These are phyloP conservation scores for Lindgomyces ingoldianus DNA, from an alignment of 495 filamentous ascomycete genomes.

Conservation along the genomic window DNA sequence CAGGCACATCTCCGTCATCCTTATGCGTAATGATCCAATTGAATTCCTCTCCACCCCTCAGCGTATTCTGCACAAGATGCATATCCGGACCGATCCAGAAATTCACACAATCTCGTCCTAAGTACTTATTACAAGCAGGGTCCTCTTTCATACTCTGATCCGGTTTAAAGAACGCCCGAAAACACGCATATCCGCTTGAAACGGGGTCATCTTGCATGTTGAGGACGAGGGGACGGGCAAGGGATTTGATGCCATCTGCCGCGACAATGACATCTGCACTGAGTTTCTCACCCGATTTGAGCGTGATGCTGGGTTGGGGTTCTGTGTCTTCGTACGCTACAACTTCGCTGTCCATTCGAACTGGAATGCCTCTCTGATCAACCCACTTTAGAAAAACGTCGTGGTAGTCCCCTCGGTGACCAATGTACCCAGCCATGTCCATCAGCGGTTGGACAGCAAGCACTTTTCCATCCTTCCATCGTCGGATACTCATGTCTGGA, in stretches of 20 bases:
- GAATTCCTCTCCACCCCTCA: slow-evolving; percentile 64
- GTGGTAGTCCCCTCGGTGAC: slow-evolving; percentile 65
- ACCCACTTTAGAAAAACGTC: slow-evolving; percentile 57
- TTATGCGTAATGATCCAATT: slow-evolving; percentile 72
- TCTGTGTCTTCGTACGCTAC: slow-evolving; percentile 50
- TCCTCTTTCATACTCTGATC: slow-evolving; percentile 38
- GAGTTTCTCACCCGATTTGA: slow-evolving; percentile 52
- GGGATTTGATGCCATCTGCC: slow-evolving; percentile 64
- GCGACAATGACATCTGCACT: slow-evolving; percentile 60
- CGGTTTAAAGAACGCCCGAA: slow-evolving; percentile 37
- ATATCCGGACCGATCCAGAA: slow-evolving; percentile 44
- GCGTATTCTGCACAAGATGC: slow-evolving; percentile 52
- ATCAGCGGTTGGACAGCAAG: slow-evolving; percentile 56
- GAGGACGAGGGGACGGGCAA: slow-evolving; percentile 60
- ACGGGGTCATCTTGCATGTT: slow-evolving; percentile 63
- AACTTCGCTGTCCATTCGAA: slow-evolving; percentile 53
- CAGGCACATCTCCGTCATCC: slow-evolving; percentile 61
- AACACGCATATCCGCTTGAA: slow-evolving; percentile 57
- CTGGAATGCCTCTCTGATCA: slow-evolving; percentile 50
- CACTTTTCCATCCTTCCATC: slow-evolving; percentile 50
- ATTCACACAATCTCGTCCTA: slow-evolving; percentile 37
- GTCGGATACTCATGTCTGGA: slow-evolving; percentile 53
- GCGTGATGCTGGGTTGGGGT: slow-evolving; percentile 48
- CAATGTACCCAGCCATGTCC: slow-evolving; percentile 60
- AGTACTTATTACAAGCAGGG: slow-evolving; percentile 39